phyloP scores from a whole-genome alignment of 495 filamentous ascomycete species.

The Evernia prunastri region DNA sequence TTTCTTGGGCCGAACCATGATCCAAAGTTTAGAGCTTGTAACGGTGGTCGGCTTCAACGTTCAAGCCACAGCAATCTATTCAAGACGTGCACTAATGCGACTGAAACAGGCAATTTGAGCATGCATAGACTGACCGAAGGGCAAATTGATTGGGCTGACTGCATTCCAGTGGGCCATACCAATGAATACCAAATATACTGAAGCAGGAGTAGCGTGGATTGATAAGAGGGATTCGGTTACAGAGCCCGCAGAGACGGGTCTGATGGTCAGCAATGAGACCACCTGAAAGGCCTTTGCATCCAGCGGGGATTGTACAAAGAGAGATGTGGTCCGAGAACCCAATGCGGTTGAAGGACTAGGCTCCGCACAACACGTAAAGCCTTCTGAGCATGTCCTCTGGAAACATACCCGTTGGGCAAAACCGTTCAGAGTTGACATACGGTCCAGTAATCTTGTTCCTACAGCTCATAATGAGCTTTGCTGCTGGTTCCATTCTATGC shows the following conservation, averaged over 20 bases:
- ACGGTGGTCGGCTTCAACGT: neutral
- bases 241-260: neutral
- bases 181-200: neutral
- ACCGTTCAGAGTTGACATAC: neutral
- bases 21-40: neutral
- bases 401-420: neutral
- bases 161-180: neutral
- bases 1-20: neutral
- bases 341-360: neutral
- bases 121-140: neutral
- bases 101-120: neutral
- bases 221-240: neutral
- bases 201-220: neutral
- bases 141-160: neutral
- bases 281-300: neutral
- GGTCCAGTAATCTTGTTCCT: neutral
- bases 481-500: conserved; percentile 75
- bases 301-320: neutral
- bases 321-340: neutral
- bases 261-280: neutral
- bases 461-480: conserved; percentile 1
- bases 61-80: neutral
- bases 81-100: neutral
- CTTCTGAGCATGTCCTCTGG: neutral
- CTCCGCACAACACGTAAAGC: neutral